A percentile compares a stretch with the other conserved stretches of the same genome.
These are phyloP conservation scores for Colletotrichum filicis DNA, from an alignment of 2,329 filamentous ascomycete species.

Conservation along the genomic window DNA sequence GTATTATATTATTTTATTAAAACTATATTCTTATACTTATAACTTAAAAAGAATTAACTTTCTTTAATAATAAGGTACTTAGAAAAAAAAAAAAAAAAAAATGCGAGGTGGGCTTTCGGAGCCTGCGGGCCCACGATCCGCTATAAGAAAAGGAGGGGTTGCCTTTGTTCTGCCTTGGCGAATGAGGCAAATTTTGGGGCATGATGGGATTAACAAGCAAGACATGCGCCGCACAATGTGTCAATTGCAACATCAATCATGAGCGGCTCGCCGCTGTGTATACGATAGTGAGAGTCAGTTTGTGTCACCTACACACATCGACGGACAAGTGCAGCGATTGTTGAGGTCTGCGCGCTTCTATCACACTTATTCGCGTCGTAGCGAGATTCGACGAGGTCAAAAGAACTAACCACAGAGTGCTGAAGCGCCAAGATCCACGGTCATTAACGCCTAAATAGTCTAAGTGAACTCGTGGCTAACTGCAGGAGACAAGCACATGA, in stretches of 20 bases:
- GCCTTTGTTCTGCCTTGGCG: slow-evolving; percentile 7
- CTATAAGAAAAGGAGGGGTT: not conserved
- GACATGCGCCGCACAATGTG: not conserved
- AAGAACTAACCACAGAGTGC: not conserved
- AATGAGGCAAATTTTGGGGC: slow-evolving; percentile 36
- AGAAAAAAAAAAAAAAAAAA: not conserved
- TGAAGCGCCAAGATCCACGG: not conserved
- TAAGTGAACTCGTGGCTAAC: not conserved
- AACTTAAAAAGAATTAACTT: no score
- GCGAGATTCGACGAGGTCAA: not conserved
- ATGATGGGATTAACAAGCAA: not conserved
- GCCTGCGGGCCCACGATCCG: not conserved
- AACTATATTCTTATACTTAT: no score
- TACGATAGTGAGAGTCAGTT: not conserved
- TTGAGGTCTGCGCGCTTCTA: not conserved
- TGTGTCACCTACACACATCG: not conserved
- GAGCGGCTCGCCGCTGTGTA: not conserved
- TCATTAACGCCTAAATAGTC: not conserved
- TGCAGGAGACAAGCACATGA: not conserved
- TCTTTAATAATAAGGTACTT: no score
- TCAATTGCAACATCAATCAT: not conserved
- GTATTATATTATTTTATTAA: no score
- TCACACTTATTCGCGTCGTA: not conserved
- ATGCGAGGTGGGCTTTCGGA: not conserved
- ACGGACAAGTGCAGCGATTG: not conserved